Percentiles rank a stretch among this genome's conserved stretches.
These are phyloP conservation scores for Podospora appendiculata DNA, from an alignment of 495 filamentous ascomycete genomes.

Conservation along the genomic window DNA sequence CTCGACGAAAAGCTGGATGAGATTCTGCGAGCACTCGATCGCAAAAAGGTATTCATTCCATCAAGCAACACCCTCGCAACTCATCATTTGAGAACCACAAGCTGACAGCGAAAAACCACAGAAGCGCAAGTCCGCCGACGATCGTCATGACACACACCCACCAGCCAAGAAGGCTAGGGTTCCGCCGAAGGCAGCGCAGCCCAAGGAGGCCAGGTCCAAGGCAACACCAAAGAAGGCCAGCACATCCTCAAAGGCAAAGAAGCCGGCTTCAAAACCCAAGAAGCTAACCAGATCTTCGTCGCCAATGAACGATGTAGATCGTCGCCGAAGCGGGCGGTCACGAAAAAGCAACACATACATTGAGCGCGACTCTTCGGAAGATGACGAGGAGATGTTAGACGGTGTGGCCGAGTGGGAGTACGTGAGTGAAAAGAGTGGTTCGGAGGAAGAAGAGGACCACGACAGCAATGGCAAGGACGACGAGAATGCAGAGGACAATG, in stretches of 20 bases:
- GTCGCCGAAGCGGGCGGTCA: conserved; percentile 47
- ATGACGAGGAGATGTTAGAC: conserved; percentile 50
- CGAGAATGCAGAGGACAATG: conserved; percentile 4
- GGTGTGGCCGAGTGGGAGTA: conserved; percentile 51
- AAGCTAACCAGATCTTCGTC: conserved; percentile 23
- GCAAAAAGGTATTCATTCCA: conserved; percentile 39
- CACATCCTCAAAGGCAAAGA: neutral
- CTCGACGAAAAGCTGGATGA: conserved; percentile 70
- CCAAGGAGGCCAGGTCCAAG: conserved; percentile 7
- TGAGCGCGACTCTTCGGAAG: conserved; percentile 44
- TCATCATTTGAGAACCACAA: neutral
- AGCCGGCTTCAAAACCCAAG: conserved; percentile 6
- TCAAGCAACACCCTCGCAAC: neutral
- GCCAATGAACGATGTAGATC: conserved; percentile 25
- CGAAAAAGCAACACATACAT: conserved; percentile 34
- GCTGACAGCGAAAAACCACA: neutral
- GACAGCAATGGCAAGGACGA: neutral
- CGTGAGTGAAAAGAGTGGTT: conserved; percentile 6
- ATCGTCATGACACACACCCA: conserved; percentile 28
- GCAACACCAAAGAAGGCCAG: neutral
- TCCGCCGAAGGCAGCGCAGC: conserved; percentile 17
- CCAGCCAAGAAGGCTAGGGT: conserved; percentile 23
- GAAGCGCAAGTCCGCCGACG: conserved; percentile 43
- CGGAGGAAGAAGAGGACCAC: conserved; percentile 8
- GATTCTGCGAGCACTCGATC: conserved; percentile 46